A percentile compares a stretch with the other conserved stretches of the same genome.
Evolutionary conservation across 2,329 filamentous ascomycete species (phyloP).

Genomic region (Curvularia eragrostidis): DNA sequence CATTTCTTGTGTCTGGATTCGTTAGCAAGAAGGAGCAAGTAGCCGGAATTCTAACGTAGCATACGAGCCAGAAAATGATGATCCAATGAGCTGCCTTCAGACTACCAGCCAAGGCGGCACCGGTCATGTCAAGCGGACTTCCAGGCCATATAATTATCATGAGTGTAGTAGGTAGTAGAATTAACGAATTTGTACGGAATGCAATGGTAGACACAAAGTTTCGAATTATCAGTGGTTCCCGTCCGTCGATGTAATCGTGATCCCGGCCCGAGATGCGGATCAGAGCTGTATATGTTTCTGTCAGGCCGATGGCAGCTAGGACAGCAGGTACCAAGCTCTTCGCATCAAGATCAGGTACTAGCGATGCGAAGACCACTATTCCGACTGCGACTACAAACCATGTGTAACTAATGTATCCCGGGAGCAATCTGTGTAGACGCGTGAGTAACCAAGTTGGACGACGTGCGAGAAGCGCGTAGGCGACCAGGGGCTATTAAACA

Average conservation of each 20-base stretch:
- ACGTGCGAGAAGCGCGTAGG: not conserved
- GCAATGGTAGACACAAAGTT: not conserved
- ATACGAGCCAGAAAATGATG: slow-evolving; percentile 5
- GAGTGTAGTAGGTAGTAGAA: not conserved
- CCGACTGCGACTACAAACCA: not conserved
- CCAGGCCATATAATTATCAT: not conserved
- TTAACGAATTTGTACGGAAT: not conserved
- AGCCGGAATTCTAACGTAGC: not conserved
- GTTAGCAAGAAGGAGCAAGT: not conserved
- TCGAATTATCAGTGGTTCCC: not conserved
- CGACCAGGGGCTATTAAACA: not conserved
- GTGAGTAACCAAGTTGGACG: not conserved
- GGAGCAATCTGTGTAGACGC: not conserved
- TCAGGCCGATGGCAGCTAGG: not conserved
- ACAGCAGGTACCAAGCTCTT: not conserved
- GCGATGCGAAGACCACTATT: not conserved
- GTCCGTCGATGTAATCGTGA: not conserved
- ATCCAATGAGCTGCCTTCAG: slow-evolving; percentile 9
- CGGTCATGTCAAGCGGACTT: not conserved
- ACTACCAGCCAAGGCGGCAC: not conserved
- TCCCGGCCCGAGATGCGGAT: not conserved
- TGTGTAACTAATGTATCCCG: not conserved
- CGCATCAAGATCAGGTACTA: not conserved
- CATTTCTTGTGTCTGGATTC: not conserved
- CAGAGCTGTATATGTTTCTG: not conserved